These are phyloP conservation scores for Wakefieldia striispora DNA, from an alignment of 768 basidiomycete genomes.

Conservation along the genomic window DNA sequence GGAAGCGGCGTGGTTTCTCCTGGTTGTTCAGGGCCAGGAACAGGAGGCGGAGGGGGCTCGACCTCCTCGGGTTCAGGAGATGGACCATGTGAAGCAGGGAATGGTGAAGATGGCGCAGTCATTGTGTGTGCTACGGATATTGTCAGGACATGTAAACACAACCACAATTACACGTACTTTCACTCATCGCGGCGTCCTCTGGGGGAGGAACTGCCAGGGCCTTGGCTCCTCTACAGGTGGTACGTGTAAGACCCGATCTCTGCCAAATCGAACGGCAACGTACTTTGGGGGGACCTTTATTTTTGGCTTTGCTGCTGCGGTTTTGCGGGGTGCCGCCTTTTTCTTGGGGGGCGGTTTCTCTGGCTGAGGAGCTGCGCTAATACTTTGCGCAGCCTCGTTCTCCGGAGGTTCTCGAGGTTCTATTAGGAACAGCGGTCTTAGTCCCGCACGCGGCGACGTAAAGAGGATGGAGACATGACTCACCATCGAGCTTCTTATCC, in stretches of 20 bases:
- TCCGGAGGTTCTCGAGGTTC: slow-evolving; percentile 31
- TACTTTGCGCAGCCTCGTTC: slow-evolving; percentile 18
- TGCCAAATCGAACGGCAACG: slow-evolving; percentile 1
- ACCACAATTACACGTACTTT: slow-evolving; percentile 44
- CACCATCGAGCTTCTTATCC: slow-evolving; percentile 48
- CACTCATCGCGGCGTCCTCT: slow-evolving; percentile 57
- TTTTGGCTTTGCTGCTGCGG: slow-evolving; percentile 37
- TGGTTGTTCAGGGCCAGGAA: slow-evolving; percentile 30
- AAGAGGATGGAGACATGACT: slow-evolving; percentile 29
- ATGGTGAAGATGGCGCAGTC: slow-evolving; percentile 73
- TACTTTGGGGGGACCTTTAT: slow-evolving; percentile 32
- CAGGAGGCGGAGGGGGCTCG: slow-evolving; percentile 30
- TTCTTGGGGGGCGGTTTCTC: slow-evolving; percentile 48
- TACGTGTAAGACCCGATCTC: background rate
- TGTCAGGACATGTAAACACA: slow-evolving; percentile 1
- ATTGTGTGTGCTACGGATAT: slow-evolving; percentile 51
- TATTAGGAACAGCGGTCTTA: slow-evolving; percentile 14
- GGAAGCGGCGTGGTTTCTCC: slow-evolving; percentile 50
- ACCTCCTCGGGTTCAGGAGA: slow-evolving; percentile 52
- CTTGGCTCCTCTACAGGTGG: slow-evolving; percentile 30
- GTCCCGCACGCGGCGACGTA: slow-evolving; percentile 13
- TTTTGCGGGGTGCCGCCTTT: slow-evolving; percentile 44
- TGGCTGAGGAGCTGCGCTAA: slow-evolving; percentile 15
- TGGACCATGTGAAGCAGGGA: slow-evolving; percentile 35
- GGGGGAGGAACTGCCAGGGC: slow-evolving; percentile 33